phyloP scores from a whole-genome alignment of 352 stramenopile species.

The Phytophthora rubi region DNA sequence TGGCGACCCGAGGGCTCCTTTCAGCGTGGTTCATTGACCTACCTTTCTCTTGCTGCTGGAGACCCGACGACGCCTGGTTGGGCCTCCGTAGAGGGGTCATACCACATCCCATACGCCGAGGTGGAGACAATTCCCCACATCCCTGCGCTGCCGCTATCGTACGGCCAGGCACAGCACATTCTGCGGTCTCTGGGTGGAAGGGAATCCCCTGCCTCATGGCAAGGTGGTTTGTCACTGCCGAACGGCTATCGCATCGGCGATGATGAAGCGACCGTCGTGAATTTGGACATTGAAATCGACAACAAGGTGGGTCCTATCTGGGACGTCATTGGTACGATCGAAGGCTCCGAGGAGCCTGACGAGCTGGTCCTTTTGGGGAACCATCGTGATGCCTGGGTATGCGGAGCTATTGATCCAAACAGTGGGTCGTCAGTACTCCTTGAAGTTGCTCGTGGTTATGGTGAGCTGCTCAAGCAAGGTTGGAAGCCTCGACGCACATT shows the following conservation, averaged over 20 bases:
- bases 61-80: constrained; percentile 60
- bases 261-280: constrained; percentile 56
- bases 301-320: constrained; percentile 66
- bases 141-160: constrained; percentile 71
- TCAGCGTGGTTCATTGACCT: constrained; percentile 75
- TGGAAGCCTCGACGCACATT: constrained; percentile 72
- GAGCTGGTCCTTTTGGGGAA: constrained; percentile 68
- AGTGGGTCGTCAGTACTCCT: constrained; percentile 56
- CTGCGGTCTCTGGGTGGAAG: constrained; percentile 66
- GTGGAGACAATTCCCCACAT: constrained; percentile 70
- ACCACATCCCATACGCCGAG: constrained; percentile 51
- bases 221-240: constrained; percentile 59
- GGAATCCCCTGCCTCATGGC: constrained; percentile 56
- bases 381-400: constrained; percentile 79
- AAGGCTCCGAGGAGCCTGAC: constrained; percentile 54
- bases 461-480: constrained; percentile 48
- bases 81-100: constrained; percentile 44
- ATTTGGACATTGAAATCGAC: constrained; percentile 73
- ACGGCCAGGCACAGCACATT: constrained; percentile 79
- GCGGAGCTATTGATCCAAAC: constrained; percentile 27
- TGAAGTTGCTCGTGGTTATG: constrained; percentile 66
- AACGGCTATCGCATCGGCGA: constrained; percentile 73
- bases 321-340: constrained; percentile 60
- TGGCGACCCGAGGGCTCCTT: constrained; percentile 52
- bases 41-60: constrained; percentile 65